Base-by-base conservation (phyloP, 1,139 yeast genomes). In the Komagataea norvegica region DNA sequence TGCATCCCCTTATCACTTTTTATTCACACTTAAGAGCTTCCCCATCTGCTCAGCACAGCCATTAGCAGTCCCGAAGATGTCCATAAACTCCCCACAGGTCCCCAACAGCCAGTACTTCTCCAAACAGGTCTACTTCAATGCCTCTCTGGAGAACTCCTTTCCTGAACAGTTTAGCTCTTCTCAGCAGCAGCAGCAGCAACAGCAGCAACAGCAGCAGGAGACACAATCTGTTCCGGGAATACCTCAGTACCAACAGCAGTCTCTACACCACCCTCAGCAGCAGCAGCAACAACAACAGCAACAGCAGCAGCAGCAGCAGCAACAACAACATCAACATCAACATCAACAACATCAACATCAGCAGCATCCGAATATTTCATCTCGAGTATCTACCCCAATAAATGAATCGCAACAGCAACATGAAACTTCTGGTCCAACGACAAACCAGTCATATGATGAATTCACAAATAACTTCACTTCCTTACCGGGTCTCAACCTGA, bases 41-140 rank as follows among this genome's bases (percentile, higher is more conserved):
- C 27, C 7, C 9, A 14, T 6, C 15, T 5, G 8, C 10, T 7
- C 19, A 4, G 15, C n/a, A 20, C 15, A 6, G 22, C 17, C 20
- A 10, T 14, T 10, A 9, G 7, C 15, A 6, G 3, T 14, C n/a
- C 14, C n/a, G 2, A 33, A 3, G 6, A 49, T 48, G 54, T 49
- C 52, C 4, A 36, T 48, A 23, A 49, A 49, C 20, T 45, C 52
- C 3, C 48, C 52, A 6, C 54, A 49, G 40, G 40, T 49, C 18
- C 52, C 46, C 17, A 37, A 25, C 30, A 37, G 16, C 11, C 44
- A 42, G 27, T 48, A 46, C 40, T 44, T 44, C 20, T 36, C 44
- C 14, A 50, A 49, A 15, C 52, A 44, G 36, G 42, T 38, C 25
- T 48, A 45, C 33, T 42, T 43, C 35, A 35, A 45, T 9, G 26